Evolutionary conservation across 176 grass and related monocot species (phyloP), one percentile per base, ranked within the genome.

Genomic region (Oryza glumipatula): DNA sequence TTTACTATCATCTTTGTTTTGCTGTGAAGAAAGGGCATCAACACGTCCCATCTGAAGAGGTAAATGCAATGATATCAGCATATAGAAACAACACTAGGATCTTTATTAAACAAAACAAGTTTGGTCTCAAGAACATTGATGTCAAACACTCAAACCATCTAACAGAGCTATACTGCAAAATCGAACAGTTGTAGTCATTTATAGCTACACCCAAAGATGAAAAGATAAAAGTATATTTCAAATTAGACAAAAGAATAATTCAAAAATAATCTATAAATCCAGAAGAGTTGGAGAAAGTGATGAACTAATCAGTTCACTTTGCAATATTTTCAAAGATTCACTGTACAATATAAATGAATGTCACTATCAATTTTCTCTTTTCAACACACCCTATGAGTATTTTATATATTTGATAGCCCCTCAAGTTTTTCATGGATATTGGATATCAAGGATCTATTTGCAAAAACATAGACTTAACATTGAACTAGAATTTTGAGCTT

Each of bases 21-120:
- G 91, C 68, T 98, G 93, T 77, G 87, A 87, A 84, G 91, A 65
- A 89, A 94, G 88, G 45, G 89, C 79, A 85, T 95, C 96, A 86
- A 94, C 74, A 74, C 87, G 85, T 63, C 89, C 96, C 86, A 95
- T 94, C 96, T 98, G 76, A 88, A 82, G 82, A 72, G 52, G 13
- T 77, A 23, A 85, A 60, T 56, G 24, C n/a, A 89, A 88, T 60
- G 51, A 65, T 12, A 91, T 97, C 75, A 86, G 47, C 26, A 81
- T 48, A 86, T 32, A 76, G 45, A 80, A 14, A n/a, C 8, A 35
- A 73, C 26, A 24, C 30, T 67, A 38, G 45, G 78, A 78, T 21
- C 51, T 87, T 75, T 52, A 3, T 60, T 80, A 86, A 70, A 68
- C 16, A 84, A 82, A 88, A 72, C 10, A 38, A 77, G 79, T 75